These are phyloP conservation scores for Conticribra guillardii DNA, from an alignment of 108 stramenopile genomes.

Conservation along the genomic window DNA sequence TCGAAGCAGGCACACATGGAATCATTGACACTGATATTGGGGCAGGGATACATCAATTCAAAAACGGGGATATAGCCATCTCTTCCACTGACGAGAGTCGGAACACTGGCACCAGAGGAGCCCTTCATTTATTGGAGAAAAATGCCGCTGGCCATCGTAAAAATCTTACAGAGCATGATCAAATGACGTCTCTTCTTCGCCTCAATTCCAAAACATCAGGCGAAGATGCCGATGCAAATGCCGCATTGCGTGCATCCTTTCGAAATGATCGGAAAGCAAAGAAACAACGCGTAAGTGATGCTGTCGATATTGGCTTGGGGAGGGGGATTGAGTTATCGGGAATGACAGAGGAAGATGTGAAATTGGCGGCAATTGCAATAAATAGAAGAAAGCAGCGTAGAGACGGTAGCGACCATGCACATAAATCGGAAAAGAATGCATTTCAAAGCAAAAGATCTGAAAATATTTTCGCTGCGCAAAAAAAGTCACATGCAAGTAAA, in stretches of 20 bases:
- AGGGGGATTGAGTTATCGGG: constrained; percentile 56
- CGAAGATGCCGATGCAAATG: constrained; percentile 71
- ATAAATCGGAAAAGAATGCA: constrained; percentile 17
- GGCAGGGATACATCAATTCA: constrained; percentile 39
- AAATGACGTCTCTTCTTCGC: constrained; percentile 52
- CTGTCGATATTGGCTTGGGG: constrained; percentile 58
- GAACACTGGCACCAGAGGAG: background rate
- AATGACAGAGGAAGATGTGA: constrained; percentile 39
- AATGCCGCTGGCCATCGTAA: constrained; percentile 47
- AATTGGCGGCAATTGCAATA: constrained; percentile 21
- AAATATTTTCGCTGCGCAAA: constrained; percentile 28
- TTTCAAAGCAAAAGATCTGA: constrained; percentile 21
- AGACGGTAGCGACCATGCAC: background rate
- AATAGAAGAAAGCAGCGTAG: background rate
- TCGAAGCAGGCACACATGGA: constrained; percentile 46
- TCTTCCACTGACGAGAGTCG: constrained; percentile 6
- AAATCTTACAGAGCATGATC: constrained; percentile 60
- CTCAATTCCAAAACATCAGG: constrained; percentile 50
- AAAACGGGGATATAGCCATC: constrained; percentile 21
- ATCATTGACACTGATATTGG: constrained; percentile 54
- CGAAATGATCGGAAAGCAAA: constrained; percentile 67
- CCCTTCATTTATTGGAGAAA: constrained; percentile 57
- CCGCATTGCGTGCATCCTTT: constrained; percentile 60
- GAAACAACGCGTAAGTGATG: constrained; percentile 55
- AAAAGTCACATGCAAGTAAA: background rate